Conservation (phyloP, 208 protist genomes). For the Leptomonas seymouri region DNA sequence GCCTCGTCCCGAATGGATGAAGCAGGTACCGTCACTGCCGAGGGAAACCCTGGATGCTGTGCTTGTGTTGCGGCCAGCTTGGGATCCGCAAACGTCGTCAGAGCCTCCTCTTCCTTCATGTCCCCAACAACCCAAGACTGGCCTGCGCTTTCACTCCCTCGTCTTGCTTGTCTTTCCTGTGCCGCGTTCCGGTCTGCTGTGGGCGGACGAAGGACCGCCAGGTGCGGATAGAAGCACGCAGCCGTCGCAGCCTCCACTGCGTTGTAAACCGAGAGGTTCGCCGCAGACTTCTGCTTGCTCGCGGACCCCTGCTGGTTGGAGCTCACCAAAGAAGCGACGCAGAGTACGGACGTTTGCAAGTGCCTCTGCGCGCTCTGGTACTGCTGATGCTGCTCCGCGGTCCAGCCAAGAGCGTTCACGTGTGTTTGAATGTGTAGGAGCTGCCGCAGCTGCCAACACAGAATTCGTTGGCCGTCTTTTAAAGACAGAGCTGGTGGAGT, state of each 20-base stretch:
- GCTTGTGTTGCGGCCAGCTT: no score
- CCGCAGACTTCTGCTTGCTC: neutral
- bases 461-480: conserved; percentile 14
- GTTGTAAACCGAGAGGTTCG: neutral
- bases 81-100: conserved; percentile 7
- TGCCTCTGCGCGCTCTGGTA: neutral
- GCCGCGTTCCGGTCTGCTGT: no score
- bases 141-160: no score
- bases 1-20: neutral
- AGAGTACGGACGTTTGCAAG: neutral
- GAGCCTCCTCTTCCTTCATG: neutral
- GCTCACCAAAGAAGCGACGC: neutral
- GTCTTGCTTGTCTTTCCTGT: no score
- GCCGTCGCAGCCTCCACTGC: conserved; percentile 18
- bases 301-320: no score
- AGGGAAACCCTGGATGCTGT: no score
- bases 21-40: neutral
- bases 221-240: conserved; percentile 29
- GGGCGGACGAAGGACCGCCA: neutral
- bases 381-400: conserved; percentile 22
- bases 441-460: conserved; percentile 25
- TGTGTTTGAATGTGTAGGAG: conserved; percentile 12
- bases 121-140: neutral
- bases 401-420: conserved; percentile 20
- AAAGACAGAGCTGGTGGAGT: neutral